Percentiles rank a stretch among this genome's conserved stretches.
Conservation (phyloP, 2,329 filamentous ascomycete genomes). For the Aspergillus sp. region DNA sequence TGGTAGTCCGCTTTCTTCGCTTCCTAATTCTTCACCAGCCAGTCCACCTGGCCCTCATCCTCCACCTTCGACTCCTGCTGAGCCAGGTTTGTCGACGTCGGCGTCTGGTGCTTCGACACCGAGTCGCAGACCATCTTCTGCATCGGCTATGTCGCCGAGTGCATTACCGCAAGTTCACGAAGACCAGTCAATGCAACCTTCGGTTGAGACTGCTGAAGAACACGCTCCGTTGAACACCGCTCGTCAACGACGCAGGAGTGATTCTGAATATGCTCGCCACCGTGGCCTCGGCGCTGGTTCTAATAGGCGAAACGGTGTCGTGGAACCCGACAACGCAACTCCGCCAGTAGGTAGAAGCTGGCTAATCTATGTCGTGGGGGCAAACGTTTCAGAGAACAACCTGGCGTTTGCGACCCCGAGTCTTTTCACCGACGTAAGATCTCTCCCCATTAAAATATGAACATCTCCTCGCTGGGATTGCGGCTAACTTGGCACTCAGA, state of each 20-base stretch:
- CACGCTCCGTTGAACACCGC: conserved; percentile 36
- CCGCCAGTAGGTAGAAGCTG: conserved; percentile 55
- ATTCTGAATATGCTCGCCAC: conserved; percentile 52
- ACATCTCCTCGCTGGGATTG: neutral
- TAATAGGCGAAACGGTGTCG: conserved; percentile 57
- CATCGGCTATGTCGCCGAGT: conserved; percentile 37
- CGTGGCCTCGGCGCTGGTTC: conserved; percentile 55
- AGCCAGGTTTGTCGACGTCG: conserved; percentile 48
- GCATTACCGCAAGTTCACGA: conserved; percentile 35
- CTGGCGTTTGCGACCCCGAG: conserved; percentile 63
- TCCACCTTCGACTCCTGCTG: conserved; percentile 58
- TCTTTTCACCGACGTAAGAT: conserved; percentile 59
- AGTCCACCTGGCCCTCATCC: conserved; percentile 53
- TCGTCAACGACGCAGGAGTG: conserved; percentile 51
- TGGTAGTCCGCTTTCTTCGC: conserved; percentile 25
- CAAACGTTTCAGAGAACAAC: conserved; percentile 63
- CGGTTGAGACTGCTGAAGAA: conserved; percentile 37
- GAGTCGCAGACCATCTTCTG: conserved; percentile 41
- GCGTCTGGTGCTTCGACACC: conserved; percentile 49
- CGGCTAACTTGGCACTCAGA: conserved; percentile 27
- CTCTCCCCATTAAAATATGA: neutral
- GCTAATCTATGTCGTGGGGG: conserved; percentile 66
- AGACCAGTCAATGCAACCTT: conserved; percentile 29
- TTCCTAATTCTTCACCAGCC: conserved; percentile 45
- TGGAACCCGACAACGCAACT: conserved; percentile 49